A percentile compares a stretch with the other conserved stretches of the same genome.
Conservation (phyloP, 2,329 filamentous ascomycete species). For the Aspergillus clavatus region DNA sequence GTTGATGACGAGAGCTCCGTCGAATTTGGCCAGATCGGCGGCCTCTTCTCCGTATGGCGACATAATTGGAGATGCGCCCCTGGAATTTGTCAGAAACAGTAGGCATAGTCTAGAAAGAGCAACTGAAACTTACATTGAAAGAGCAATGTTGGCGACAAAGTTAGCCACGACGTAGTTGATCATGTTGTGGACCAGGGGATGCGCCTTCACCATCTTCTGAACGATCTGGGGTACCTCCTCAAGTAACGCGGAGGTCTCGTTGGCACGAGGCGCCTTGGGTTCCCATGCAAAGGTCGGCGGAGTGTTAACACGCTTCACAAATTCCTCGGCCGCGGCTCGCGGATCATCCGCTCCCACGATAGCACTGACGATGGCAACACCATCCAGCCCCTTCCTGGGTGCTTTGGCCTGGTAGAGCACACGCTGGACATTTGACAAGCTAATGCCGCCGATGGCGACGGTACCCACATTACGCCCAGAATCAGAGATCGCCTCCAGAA, state of each 20-base stretch:
- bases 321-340: slow-evolving; percentile 54
- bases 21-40: slow-evolving; percentile 68
- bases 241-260: slow-evolving; percentile 27
- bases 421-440: slow-evolving; percentile 66
- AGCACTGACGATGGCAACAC: slow-evolving; percentile 84
- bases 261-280: slow-evolving; percentile 22
- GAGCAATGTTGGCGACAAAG: slow-evolving; percentile 84
- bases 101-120: neutral
- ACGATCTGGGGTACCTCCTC: slow-evolving; percentile 49
- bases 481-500: slow-evolving; percentile 57
- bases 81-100: slow-evolving; percentile 21
- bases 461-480: slow-evolving; percentile 39
- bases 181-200: slow-evolving; percentile 90
- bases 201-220: slow-evolving; percentile 55
- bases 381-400: slow-evolving; percentile 61
- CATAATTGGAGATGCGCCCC: slow-evolving; percentile 89
- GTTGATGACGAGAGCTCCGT: slow-evolving; percentile 80
- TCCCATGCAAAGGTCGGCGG: slow-evolving; percentile 32
- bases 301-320: slow-evolving; percentile 53
- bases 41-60: slow-evolving; percentile 81
- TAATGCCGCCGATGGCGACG: slow-evolving; percentile 88
- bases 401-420: slow-evolving; percentile 66
- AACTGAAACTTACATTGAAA: slow-evolving; percentile 54
- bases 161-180: slow-evolving; percentile 95
- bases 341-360: slow-evolving; percentile 72